Evolutionary conservation across 179 eudicot genomes (phyloP).

Genomic region (Sideroxylon spinosum): DNA sequence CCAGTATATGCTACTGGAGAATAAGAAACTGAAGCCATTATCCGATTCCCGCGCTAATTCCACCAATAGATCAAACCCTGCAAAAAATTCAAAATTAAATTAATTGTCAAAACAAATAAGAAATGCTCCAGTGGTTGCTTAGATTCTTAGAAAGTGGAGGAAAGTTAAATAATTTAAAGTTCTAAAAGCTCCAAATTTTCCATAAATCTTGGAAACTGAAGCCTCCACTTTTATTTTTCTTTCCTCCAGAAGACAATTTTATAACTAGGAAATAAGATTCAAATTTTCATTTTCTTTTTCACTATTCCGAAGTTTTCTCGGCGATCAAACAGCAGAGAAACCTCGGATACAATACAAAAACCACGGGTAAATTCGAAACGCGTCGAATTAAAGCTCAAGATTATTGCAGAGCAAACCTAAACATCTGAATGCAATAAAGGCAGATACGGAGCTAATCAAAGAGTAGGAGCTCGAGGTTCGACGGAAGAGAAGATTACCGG

Average conservation of each 20-base stretch:
- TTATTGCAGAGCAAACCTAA: not conserved
- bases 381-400: not conserved
- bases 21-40: slow-evolving; percentile 56
- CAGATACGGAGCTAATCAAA: not conserved
- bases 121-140: not conserved
- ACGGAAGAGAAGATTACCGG: not conserved
- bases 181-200: not conserved
- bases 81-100: not conserved
- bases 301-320: not conserved
- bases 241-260: not conserved
- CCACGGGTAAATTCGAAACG: not conserved
- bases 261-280: not conserved
- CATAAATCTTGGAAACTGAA: not conserved
- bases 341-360: not conserved
- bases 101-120: not conserved
- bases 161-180: too few relatives aligned
- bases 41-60: slow-evolving; percentile 14
- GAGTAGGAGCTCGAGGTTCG: not conserved
- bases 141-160: not conserved
- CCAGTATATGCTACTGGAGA: slow-evolving; percentile 34
- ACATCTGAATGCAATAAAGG: not conserved
- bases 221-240: not conserved
- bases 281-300: not conserved
- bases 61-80: not conserved
- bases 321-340: not conserved